phyloP scores from a whole-genome alignment of 352 stramenopile species.

The Phytophthora megakarya region DNA sequence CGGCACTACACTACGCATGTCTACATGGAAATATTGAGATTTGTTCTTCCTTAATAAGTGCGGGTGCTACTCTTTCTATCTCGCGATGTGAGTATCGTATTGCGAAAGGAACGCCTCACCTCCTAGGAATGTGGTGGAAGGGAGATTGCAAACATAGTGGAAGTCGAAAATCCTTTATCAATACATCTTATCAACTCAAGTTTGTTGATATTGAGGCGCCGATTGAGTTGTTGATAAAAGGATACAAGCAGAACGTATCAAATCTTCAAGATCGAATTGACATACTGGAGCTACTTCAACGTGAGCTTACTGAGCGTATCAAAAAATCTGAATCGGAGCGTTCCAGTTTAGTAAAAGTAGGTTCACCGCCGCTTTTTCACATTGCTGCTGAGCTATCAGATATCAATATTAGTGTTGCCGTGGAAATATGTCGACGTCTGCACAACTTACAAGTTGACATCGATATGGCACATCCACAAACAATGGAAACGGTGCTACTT shows the following conservation, averaged over 20 bases:
- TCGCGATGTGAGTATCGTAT: constrained; percentile 39
- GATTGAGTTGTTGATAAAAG: constrained; percentile 26
- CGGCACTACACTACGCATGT: constrained; percentile 61
- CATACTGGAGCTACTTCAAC: constrained; percentile 26
- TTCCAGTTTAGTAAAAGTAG: constrained; percentile 27
- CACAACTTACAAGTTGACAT: constrained; percentile 50
- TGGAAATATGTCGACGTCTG: constrained; percentile 57
- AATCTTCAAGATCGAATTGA: constrained; percentile 25
- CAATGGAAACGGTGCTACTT: constrained; percentile 50
- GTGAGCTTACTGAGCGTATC: not conserved
- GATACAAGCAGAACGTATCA: constrained; percentile 20
- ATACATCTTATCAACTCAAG: constrained; percentile 7
- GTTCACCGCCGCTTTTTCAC: constrained; percentile 45
- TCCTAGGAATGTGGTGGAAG: constrained; percentile 48
- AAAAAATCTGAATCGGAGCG: not conserved
- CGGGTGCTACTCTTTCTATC: constrained; percentile 34
- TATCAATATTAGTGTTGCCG: constrained; percentile 51
- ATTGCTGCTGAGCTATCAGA: constrained; percentile 48
- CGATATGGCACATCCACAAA: constrained; percentile 47
- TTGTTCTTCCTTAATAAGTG: constrained; percentile 37
- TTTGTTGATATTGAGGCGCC: constrained; percentile 23
- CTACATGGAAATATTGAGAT: constrained; percentile 37
- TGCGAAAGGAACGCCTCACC: constrained; percentile 13
- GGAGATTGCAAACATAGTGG: constrained; percentile 10
- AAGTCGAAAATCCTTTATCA: constrained; percentile 4